Evolutionary conservation across 345 rosid genomes (phyloP), one percentile per base, ranked within the genome.

Genomic region (Populus pruinosa): DNA sequence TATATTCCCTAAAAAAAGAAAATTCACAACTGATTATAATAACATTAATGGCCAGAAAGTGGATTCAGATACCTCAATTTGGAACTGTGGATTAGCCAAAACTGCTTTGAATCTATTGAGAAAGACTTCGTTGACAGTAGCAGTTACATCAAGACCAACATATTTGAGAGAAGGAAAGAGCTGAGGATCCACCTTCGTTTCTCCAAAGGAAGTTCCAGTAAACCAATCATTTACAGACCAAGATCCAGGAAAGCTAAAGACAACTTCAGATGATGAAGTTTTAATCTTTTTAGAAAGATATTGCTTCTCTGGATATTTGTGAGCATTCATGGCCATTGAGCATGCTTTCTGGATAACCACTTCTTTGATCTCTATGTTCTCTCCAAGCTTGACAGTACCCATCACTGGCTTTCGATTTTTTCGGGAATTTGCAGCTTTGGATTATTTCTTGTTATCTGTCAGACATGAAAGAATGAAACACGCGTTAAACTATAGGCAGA

Each of bases 71-170:
- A 91, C 94, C 91, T 88, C 90, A 5, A 0, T 33, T 44, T 17
- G 69, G 71, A 91, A 83, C 21, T 67, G 71, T 63, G 86, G 47
- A 39, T 38, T 21, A 11, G 53, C 70, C 68, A 79, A 44, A 69
- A 87, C 76, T 33, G 41, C 2, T 33, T 76, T 55, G 76, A 87
- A 88, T 69, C 79, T 80, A 6, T 33, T 56, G 68, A 88, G 78
- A 77, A 88, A 91, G 49, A 91, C 93, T 83, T 90, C 80, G 81
- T 94, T 90, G 65, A 90, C 90, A n/a, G 72, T 84, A 49, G 92
- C 97, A 70, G 72, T 76, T 25, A 72, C 82, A 66, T 84, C 65
- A 63, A 82, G 87, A 73, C 91, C 91, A 44, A 94, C 63, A 77
- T 81, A 88, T 82, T 86, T 82, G 62, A 94, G 88, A 74, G 88